phyloP scores from a whole-genome alignment of 1,284 basidiomycete species.

The Clitocybe nebularis region DNA sequence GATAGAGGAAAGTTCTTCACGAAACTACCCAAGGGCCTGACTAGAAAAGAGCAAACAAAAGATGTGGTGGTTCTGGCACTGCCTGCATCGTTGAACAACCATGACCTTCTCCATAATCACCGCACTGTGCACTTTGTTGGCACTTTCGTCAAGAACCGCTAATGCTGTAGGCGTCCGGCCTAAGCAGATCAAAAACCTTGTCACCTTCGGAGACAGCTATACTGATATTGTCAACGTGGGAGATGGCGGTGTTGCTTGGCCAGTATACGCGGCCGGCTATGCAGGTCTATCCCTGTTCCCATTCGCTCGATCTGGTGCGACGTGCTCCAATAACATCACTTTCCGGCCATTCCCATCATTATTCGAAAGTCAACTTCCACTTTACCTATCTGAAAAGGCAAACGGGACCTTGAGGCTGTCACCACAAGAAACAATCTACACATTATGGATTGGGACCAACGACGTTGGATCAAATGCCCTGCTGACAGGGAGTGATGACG shows the following conservation, averaged over 20 bases:
- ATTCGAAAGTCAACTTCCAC: slow-evolving; percentile 34
- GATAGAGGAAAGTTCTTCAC: not conserved
- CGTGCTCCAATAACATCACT: slow-evolving; percentile 38
- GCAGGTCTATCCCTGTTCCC: slow-evolving; percentile 29
- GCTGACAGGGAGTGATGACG: slow-evolving; percentile 26
- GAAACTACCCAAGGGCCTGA: not conserved
- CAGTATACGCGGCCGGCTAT: slow-evolving; percentile 32
- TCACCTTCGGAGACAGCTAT: slow-evolving; percentile 40
- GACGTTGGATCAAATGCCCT: slow-evolving; percentile 35
- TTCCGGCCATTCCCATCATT: slow-evolving; percentile 32
- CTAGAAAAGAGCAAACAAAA: not conserved
- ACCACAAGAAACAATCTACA: slow-evolving; percentile 32
- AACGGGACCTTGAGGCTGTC: slow-evolving; percentile 22
- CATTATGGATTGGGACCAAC: slow-evolving; percentile 41
- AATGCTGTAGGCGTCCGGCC: slow-evolving; percentile 6
- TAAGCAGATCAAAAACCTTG: slow-evolving; percentile 32
- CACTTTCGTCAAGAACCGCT: not conserved
- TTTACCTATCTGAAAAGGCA: slow-evolving; percentile 25
- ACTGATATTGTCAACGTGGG: slow-evolving; percentile 28
- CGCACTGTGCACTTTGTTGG: not conserved
- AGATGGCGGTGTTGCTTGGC: slow-evolving; percentile 29
- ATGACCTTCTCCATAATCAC: not conserved
- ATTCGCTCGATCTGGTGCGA: slow-evolving; percentile 37
- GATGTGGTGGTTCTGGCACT: not conserved
- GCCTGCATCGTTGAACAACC: not conserved